Evolutionary conservation across 2,329 filamentous ascomycete species (phyloP).

Genomic region (Paracamarosporium sp.): DNA sequence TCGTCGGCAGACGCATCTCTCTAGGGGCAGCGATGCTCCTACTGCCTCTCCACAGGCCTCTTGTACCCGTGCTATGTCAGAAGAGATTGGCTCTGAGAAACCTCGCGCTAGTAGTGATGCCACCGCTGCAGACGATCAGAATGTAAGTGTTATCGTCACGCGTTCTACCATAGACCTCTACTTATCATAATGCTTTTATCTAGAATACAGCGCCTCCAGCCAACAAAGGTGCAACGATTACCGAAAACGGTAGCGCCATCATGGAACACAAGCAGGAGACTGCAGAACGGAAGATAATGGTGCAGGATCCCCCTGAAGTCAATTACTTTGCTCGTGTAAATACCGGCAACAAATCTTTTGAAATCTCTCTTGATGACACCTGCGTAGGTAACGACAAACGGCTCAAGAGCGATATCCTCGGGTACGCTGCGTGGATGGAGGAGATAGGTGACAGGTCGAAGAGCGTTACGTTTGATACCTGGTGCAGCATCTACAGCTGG

Average conservation of each 20-base stretch:
- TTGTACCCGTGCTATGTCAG: neutral
- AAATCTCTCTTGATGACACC: neutral
- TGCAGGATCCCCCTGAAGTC: neutral
- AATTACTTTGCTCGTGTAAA: slow-evolving; percentile 2
- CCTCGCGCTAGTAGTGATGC: neutral
- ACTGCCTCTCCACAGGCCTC: neutral
- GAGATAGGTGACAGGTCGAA: neutral
- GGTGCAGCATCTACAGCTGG: neutral
- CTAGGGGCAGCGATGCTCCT: neutral
- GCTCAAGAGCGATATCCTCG: neutral
- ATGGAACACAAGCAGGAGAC: neutral
- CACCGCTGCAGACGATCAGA: neutral
- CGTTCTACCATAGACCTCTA: too few relatives aligned
- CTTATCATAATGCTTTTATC: neutral
- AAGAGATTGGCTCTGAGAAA: neutral
- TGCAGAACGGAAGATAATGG: neutral
- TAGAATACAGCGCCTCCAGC: neutral
- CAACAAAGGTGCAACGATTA: neutral
- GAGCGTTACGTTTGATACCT: neutral
- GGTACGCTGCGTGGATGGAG: slow-evolving; percentile 2
- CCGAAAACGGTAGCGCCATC: neutral
- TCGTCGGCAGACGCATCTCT: neutral
- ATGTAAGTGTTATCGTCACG: neutral
- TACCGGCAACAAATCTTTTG: neutral
- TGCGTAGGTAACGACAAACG: neutral